Conservation (phyloP, 352 stramenopile species). For the Pythium angustatum region DNA sequence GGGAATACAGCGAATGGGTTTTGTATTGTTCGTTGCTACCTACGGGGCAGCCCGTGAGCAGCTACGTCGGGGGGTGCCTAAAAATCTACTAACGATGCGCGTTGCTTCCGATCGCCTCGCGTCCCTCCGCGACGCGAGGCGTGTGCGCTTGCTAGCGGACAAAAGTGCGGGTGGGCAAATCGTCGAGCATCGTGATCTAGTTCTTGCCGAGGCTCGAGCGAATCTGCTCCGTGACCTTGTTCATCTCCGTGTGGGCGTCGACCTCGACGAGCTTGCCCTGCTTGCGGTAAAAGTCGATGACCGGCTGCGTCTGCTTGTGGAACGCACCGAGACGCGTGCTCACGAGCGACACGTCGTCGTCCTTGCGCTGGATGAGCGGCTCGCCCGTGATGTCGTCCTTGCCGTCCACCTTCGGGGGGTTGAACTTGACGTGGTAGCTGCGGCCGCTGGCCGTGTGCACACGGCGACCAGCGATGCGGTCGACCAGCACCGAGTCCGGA, state of each 20-base stretch:
- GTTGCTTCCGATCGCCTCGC: no score
- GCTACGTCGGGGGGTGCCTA: not conserved
- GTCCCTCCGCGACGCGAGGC: no score
- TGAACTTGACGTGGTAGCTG: slow-evolving; percentile 98
- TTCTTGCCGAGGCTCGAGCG: slow-evolving; percentile 63
- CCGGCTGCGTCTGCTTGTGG: slow-evolving; percentile 96
- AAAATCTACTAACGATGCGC: slow-evolving; percentile 5
- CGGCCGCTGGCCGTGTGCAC: slow-evolving; percentile 95
- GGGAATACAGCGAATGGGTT: not conserved
- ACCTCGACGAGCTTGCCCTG: slow-evolving; percentile 88
- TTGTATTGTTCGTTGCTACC: slow-evolving; percentile 1
- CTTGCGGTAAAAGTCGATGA: slow-evolving; percentile 91
- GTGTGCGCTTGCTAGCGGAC: slow-evolving; percentile 1
- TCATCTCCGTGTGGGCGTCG: slow-evolving; percentile 90
- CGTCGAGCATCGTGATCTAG: no score
- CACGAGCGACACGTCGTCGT: slow-evolving; percentile 95
- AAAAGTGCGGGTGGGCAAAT: no score
- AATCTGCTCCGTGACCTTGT: slow-evolving; percentile 83
- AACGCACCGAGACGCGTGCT: slow-evolving; percentile 92
- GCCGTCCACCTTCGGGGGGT: slow-evolving; percentile 90
- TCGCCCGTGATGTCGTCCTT: slow-evolving; percentile 96
- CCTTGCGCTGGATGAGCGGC: slow-evolving; percentile 95
- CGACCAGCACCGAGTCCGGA: slow-evolving; percentile 94
- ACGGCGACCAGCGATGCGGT: slow-evolving; percentile 96
- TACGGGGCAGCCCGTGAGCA: no score